Conservation (phyloP, 495 filamentous ascomycete species). For the Talaromyces adpressus region DNA sequence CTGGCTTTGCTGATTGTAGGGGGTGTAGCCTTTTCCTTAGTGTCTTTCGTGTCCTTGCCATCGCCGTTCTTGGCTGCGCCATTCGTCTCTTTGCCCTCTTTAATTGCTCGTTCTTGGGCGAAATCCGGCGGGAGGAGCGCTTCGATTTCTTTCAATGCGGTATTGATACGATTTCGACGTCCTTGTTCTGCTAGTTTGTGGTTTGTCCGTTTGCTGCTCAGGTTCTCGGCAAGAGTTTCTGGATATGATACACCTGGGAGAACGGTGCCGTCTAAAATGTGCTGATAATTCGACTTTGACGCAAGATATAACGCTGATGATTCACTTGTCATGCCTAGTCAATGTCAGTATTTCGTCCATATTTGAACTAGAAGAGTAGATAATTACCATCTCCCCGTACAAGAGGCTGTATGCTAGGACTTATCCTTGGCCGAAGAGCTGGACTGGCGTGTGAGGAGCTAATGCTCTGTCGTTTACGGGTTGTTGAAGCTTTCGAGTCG, state of each 20-base stretch:
- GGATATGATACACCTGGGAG: slow-evolving; percentile 89
- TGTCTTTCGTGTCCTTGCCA: slow-evolving; percentile 8
- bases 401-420: slow-evolving; percentile 87
- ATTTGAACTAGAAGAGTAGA: slow-evolving; percentile 2
- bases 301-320: slow-evolving; percentile 80
- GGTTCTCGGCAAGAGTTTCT: slow-evolving; percentile 78
- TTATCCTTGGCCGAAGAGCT: slow-evolving; percentile 85
- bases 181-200: slow-evolving; percentile 98
- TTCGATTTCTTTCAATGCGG: slow-evolving; percentile 85
- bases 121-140: slow-evolving; percentile 60
- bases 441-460: slow-evolving; percentile 75
- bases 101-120: slow-evolving; percentile 25
- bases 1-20: slow-evolving; percentile 83
- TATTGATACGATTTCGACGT: slow-evolving; percentile 90
- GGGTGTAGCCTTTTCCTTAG: slow-evolving; percentile 33
- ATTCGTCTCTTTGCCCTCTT: slow-evolving; percentile 21
- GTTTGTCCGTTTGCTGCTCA: slow-evolving; percentile 93
- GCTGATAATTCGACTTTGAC: slow-evolving; percentile 96
- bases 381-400: slow-evolving; percentile 67
- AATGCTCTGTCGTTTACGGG: slow-evolving; percentile 63
- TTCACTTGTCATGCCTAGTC: slow-evolving; percentile 48
- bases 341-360: slow-evolving; percentile 9
- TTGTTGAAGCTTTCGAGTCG: slow-evolving; percentile 22
- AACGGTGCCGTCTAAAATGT: slow-evolving; percentile 87
- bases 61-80: slow-evolving; percentile 15